A percentile compares a stretch with the other conserved stretches of the same genome.
Conservation (phyloP, 202 grass and related monocot genomes). For the Musa balbisiana region DNA sequence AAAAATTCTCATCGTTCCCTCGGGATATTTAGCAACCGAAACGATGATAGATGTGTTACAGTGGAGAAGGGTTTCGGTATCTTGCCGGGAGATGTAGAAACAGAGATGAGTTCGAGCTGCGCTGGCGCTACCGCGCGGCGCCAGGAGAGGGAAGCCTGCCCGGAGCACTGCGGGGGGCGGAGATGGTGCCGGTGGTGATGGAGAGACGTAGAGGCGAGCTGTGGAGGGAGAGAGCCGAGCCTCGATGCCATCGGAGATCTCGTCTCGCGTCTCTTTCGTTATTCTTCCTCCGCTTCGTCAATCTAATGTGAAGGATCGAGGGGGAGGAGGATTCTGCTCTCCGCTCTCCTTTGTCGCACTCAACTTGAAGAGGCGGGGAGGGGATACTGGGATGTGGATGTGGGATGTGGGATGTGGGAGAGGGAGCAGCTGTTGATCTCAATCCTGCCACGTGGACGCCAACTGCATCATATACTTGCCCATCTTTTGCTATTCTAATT, state of each 20-base stretch:
- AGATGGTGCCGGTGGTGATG: not conserved
- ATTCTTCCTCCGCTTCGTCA: constrained; percentile 2
- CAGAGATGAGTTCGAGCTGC: constrained; percentile 1
- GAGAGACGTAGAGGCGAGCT: constrained; percentile 27
- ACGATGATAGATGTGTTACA: not conserved
- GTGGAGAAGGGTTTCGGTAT: not conserved
- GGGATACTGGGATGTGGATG: constrained; percentile 32
- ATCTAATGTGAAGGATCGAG: constrained; percentile 14
- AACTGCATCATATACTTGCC: constrained; percentile 26
- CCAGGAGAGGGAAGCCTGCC: constrained; percentile 25
- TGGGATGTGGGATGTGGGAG: constrained; percentile 21
- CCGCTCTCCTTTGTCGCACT: too few relatives aligned
- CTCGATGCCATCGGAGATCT: constrained; percentile 27
- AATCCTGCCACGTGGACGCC: constrained; percentile 59
- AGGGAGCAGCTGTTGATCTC: constrained; percentile 42
- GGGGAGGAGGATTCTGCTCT: not conserved
- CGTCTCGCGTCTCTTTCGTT: not conserved
- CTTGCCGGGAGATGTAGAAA: not conserved
- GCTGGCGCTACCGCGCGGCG: constrained; percentile 20
- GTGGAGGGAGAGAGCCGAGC: constrained; percentile 41
- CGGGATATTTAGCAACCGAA: too few relatives aligned
- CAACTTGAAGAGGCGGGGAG: constrained; percentile 3
- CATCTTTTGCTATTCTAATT: too few relatives aligned
- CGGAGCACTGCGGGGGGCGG: not conserved
- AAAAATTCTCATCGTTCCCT: too few relatives aligned